Conservation (phyloP, 164 flowering plant species). For the Malania oleifera region DNA sequence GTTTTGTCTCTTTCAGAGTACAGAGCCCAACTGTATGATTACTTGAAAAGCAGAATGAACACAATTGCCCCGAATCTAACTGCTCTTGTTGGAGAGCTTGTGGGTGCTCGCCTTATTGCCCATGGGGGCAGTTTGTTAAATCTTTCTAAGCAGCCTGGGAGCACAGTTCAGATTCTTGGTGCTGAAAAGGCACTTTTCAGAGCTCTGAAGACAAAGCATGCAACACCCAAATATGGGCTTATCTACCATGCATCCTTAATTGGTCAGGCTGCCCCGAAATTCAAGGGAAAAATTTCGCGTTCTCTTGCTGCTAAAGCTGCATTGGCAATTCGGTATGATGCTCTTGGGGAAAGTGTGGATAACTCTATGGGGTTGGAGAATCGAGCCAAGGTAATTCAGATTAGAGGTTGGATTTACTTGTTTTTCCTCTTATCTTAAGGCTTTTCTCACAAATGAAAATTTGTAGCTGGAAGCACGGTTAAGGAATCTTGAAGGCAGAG, state of each 20-base stretch:
- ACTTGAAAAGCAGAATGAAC: conserved; percentile 80
- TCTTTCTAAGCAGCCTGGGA: conserved; percentile 92
- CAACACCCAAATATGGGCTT: conserved; percentile 95
- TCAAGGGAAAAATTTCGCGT: conserved; percentile 88
- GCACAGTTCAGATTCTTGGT: conserved; percentile 92
- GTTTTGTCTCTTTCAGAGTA: conserved; percentile 80
- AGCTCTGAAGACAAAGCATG: conserved; percentile 88
- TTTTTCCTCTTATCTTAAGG: neutral
- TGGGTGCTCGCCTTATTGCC: conserved; percentile 91
- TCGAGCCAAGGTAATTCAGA: conserved; percentile 72
- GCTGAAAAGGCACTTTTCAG: conserved; percentile 97
- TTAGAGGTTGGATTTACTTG: neutral
- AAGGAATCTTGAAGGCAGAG: conserved; percentile 82
- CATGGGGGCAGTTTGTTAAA: conserved; percentile 93
- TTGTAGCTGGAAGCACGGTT: conserved; percentile 76
- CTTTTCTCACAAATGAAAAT: neutral
- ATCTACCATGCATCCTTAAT: conserved; percentile 91
- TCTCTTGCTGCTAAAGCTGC: conserved; percentile 92
- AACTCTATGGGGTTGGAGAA: conserved; percentile 78
- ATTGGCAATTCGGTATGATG: conserved; percentile 85
- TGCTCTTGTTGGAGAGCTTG: conserved; percentile 92
- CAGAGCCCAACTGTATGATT: conserved; percentile 83
- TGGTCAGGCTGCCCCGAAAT: conserved; percentile 90
- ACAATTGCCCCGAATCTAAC: conserved; percentile 88
- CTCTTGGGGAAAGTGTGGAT: conserved; percentile 80